Base-by-base conservation (phyloP, 2,329 filamentous ascomycete genomes). In the Neofusicoccum laricinum region DNA sequence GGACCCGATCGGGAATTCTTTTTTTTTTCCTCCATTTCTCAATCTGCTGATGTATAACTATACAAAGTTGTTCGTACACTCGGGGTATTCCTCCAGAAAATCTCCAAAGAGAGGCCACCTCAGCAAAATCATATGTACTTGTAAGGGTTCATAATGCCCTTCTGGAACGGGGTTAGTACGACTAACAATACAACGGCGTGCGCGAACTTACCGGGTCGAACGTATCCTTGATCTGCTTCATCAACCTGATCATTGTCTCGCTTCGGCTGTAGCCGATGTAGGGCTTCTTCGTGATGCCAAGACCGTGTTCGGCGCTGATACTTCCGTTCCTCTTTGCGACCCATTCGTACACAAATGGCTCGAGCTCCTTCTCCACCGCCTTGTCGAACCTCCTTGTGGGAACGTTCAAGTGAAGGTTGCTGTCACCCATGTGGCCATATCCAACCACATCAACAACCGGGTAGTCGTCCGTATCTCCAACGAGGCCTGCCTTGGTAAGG, bases 261-360 rank as follows among this genome's bases (percentile, higher is more conserved):
- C 89, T 93, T 72, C 92, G 88, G 80, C 92, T 97, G 80, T 98
- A 98, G 34, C 91, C 90, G 76, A 99, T 92, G 75, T 89, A 99
- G 65, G 92, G 90, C 83, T 96, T 97, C 88, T 99, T 99, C 57
- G 93, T 92, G 67, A 99, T 80, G 15, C 95, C 95, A 45, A 99
- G 80, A 3, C 95, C 95, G 76, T 99, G 95, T 80, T 99, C 95
- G 57, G 95, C 95, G 73, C 93, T 97, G 78, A 99, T 97, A 77
- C 93, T 97, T 67, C 95, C 95, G 67, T 90, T 89, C 51, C 91
- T 86, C 81, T 92, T 87, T 71, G 89, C 84, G 69, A 98, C 94
- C 95, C 95, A 99, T 80, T 99, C 93, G 75, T 97, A 99, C 25
- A 99, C 92, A 80, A 90, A 99, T 0, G 96, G 95, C 81, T 99